phyloP scores from a whole-genome alignment of 1,139 yeast genomes.

The Suhomyces anneliseae region DNA sequence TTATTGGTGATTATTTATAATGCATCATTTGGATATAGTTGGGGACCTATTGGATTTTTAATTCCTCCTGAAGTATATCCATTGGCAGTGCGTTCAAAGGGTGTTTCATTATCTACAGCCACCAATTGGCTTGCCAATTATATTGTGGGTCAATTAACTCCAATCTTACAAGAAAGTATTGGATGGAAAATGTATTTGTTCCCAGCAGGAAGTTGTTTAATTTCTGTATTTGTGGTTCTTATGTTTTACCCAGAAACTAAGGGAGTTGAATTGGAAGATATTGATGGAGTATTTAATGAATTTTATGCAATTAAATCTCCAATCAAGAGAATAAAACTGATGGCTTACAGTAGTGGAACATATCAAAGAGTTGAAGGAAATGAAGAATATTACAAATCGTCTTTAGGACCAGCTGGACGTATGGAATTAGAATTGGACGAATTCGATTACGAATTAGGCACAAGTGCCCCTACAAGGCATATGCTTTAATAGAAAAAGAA shows the following conservation, averaged over 20 bases:
- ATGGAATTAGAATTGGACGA: conserved; percentile 10
- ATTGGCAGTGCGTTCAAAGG: conserved; percentile 53
- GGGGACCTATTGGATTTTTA: conserved; percentile 60
- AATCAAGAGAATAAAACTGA: conserved; percentile 12
- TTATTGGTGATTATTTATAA: conserved; percentile 50
- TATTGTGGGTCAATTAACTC: conserved; percentile 56
- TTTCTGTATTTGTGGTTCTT: conserved; percentile 45
- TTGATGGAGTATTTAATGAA: conserved; percentile 72
- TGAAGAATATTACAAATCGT: conserved; percentile 3
- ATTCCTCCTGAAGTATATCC: conserved; percentile 58
- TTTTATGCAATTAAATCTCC: conserved; percentile 16
- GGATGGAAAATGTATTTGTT: conserved; percentile 52
- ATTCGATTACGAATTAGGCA: conserved; percentile 10
- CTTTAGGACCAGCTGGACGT: neutral
- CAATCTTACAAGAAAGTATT: conserved; percentile 46
- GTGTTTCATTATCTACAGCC: conserved; percentile 55
- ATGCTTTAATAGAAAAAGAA: neutral
- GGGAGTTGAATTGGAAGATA: conserved; percentile 54
- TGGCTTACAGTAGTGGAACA: neutral
- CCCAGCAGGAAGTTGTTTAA: conserved; percentile 48
- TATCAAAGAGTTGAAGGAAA: conserved; percentile 4
- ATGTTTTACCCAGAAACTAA: conserved; percentile 55
- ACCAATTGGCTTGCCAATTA: conserved; percentile 57
- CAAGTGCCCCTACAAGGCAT: neutral
- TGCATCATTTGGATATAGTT: conserved; percentile 55